phyloP scores from a whole-genome alignment of 2,329 filamentous ascomycete species.

The Diplodia corticola region DNA sequence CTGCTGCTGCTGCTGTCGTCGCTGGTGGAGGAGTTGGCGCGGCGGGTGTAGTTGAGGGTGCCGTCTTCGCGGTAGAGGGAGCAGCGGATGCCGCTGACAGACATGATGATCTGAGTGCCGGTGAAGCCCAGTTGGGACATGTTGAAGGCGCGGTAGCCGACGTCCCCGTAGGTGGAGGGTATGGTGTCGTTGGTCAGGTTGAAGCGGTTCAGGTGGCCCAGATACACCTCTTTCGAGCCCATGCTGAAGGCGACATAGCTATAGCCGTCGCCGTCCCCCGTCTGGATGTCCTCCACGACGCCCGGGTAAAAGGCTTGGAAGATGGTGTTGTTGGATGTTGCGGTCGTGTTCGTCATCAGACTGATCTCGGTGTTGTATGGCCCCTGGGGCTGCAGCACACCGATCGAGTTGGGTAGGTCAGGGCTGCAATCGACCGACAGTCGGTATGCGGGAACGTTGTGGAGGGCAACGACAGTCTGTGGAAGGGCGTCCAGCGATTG shows the following conservation, averaged over 20 bases:
- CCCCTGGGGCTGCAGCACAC: not conserved
- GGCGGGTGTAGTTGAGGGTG: not conserved
- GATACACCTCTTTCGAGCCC: not conserved
- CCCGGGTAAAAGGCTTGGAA: not conserved
- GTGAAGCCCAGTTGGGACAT: not conserved
- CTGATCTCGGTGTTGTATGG: not conserved
- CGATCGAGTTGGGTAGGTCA: not conserved
- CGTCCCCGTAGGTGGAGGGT: not conserved
- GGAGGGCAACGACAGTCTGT: slow-evolving; percentile 3
- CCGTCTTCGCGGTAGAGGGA: not conserved
- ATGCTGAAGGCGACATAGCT: not conserved
- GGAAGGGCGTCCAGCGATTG: slow-evolving; percentile 5
- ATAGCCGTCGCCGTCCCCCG: not conserved
- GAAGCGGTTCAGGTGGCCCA: not conserved
- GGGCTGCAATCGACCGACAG: slow-evolving; percentile 14
- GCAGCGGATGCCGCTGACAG: not conserved
- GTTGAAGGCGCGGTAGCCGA: not conserved
- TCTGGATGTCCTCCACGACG: not conserved
- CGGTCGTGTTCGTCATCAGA: not conserved
- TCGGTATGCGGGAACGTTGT: slow-evolving; percentile 17
- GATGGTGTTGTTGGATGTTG: not conserved
- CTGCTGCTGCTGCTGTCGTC: too few species aligned
- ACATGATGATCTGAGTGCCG: not conserved
- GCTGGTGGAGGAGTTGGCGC: not conserved
- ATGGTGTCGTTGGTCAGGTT: not conserved